Base-by-base conservation (phyloP, 768 basidiomycete species). In the Leccinum boreale region DNA sequence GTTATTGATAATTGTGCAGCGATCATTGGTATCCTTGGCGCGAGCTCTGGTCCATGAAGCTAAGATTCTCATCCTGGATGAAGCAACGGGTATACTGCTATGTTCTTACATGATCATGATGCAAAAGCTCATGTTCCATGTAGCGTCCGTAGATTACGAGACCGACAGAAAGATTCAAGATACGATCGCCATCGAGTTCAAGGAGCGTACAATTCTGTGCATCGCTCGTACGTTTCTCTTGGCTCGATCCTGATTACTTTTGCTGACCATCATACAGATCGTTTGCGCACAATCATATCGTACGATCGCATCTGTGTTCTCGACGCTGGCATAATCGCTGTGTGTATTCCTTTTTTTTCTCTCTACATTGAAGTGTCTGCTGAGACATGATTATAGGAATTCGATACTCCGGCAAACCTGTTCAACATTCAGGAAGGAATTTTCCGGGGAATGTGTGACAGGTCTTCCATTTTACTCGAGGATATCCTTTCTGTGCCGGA, bases 301-400 rank as follows among this genome's bases (percentile, higher is more conserved):
- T 95, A 94, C 65, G 92, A 98, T 72, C 81, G 90, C 36, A 90
- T 97, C 36, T 87, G 92, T 64, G 94, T 95, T 17, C 83, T 96
- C 69, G 87, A 92, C 65, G 85, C 85, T 2, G 94, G 94, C 0
- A 74, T 77, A 54, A 89, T 94, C 56, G 86, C 84, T 55, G 86
- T 85, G 62, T 65, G 84, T 79, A 28, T 5, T 24, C 10, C 28
- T 29, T 23, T 36, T 17, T 49, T 29, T 35, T 46, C n/a, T 36
- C 4, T 17, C 15, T 54, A 3, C 11, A 33, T 31, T 3, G 8
- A 29, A 14, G 7, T 5, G 21, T 14, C 17, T 50, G 11, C 6
- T 54, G 29, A 42, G 7, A 50, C 24, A 5, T 23, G 50, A 56
- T 50, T 11, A 7, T 31, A 86, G 79, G 93, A 95, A 80, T 90